phyloP scores from a whole-genome alignment of 345 rosid species.

The Sisymbrium irio region DNA sequence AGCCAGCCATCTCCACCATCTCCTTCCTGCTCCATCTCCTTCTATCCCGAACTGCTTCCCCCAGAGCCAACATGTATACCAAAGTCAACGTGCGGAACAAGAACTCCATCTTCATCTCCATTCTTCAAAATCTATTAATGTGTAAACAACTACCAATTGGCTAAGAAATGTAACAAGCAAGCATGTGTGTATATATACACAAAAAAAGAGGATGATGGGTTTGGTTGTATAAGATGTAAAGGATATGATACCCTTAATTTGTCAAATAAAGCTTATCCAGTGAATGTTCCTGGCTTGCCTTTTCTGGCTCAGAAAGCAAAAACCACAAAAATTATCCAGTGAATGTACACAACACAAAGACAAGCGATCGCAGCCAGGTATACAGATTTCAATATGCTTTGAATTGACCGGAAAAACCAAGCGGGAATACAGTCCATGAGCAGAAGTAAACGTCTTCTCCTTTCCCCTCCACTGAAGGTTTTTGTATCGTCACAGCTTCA shows the following conservation, averaged over 20 bases:
- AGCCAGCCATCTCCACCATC: conserved; percentile 37
- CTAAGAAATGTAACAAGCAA: conserved; percentile 10
- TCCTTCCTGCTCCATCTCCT: conserved; percentile 32
- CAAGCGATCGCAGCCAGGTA: neutral
- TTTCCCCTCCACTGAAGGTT: conserved; percentile 64
- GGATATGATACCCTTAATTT: neutral
- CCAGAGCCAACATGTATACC: conserved; percentile 39
- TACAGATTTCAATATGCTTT: conserved; percentile 2
- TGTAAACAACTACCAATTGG: conserved; percentile 4
- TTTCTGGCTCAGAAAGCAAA: neutral
- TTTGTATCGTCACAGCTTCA: conserved; percentile 58
- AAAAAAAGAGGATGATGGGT: neutral
- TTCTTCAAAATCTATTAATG: neutral
- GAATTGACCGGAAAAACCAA: conserved; percentile 52
- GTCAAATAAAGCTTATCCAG: too few relatives aligned
- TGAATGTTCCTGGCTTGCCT: neutral
- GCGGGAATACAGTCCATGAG: conserved; percentile 73
- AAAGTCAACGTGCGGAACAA: conserved; percentile 20
- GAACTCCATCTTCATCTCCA: conserved; percentile 26
- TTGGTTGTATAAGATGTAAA: conserved; percentile 15
- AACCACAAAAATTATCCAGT: neutral
- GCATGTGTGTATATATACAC: conserved; percentile 5
- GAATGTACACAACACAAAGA: conserved; percentile 3
- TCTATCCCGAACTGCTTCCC: conserved; percentile 39
- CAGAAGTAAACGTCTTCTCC: conserved; percentile 64